Base-by-base conservation (phyloP, 1,284 basidiomycete species). In the Leccinum pachyderme region DNA sequence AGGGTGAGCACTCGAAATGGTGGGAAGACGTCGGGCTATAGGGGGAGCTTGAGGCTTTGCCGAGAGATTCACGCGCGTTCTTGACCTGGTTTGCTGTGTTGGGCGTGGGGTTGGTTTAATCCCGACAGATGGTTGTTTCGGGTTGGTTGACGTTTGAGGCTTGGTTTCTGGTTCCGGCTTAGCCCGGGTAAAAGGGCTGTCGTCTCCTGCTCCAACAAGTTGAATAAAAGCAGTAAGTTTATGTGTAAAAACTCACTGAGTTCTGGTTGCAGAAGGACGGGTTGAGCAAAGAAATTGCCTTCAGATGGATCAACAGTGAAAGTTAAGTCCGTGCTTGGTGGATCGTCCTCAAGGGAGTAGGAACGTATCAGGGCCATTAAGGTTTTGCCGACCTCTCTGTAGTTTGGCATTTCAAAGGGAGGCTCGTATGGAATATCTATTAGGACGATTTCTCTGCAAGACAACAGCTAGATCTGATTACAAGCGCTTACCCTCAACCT, bases 341-440 rank as follows among this genome's bases (percentile, higher is more conserved):
- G 54, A 27, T 61, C 59, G 35, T 81, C 77, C 11, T 79, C 73
- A 15, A 71, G 58, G 2, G 65, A 67, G 46, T 70, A 70, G 7
- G 75, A 75, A 45, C 76, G 74, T 24, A 78, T 77, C 7, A 80
- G 64, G 2, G 70, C 64, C 32, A 75, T 69, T 7, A 85, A 58
- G 6, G 65, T 68, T 53, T 73, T 72, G 1, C 84, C 84, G 4
- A 86, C 73, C 49, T 77, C 70, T 55, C 71, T 77, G 61, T 84
- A 86, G 57, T 86, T 67, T 1, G 84, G 84, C 51, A 86, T 68
- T 12, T 80, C 77, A 59, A 85, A 79, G 0, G 78, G 77, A 7
- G 81, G 82, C 41, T 78, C 75, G 55, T 80, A 85, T 0, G 77
- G 71, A 22, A 77, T 59, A 46, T 82, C 83, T 83, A 56, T 2